Percentiles rank a stretch among this genome's conserved stretches.
These are phyloP conservation scores for Cenchrus fungigraminus DNA, from an alignment of 176 grass and related monocot species.

Conservation along the genomic window DNA sequence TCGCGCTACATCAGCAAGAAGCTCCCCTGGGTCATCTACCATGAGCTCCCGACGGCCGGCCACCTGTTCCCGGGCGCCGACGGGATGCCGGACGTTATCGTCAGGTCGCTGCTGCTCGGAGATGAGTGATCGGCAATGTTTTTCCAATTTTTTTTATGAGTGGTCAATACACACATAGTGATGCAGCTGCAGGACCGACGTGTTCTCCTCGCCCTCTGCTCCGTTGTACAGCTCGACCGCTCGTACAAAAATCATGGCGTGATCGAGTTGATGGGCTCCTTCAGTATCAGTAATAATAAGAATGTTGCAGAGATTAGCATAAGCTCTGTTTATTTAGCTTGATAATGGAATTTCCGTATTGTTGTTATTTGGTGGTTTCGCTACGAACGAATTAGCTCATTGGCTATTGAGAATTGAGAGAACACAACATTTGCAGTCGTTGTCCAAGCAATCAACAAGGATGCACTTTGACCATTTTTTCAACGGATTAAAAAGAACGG, in stretches of 20 bases:
- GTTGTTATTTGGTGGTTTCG: background rate
- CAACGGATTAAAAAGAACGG: background rate
- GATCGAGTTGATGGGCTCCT: background rate
- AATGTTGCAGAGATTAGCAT: background rate
- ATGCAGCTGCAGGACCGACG: background rate
- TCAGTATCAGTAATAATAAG: background rate
- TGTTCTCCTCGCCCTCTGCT: too few species aligned
- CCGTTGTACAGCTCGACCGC: too few species aligned
- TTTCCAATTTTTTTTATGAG: too few species aligned
- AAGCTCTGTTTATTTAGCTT: background rate
- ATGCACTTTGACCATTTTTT: background rate
- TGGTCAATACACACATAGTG: background rate
- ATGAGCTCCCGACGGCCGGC: constrained; percentile 66
- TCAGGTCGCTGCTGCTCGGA: constrained; percentile 57
- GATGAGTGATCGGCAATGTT: background rate
- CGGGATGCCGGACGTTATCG: constrained; percentile 61
- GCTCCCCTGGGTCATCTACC: constrained; percentile 70
- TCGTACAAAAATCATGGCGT: background rate
- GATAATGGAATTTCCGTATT: background rate
- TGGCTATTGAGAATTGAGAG: too few species aligned
- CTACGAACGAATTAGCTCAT: background rate
- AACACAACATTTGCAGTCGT: background rate
- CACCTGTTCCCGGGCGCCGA: constrained; percentile 65
- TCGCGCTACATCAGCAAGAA: constrained; percentile 68
- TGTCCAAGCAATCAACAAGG: background rate